Conservation (phyloP, 768 basidiomycete species). For the Termitomyces sp. region DNA sequence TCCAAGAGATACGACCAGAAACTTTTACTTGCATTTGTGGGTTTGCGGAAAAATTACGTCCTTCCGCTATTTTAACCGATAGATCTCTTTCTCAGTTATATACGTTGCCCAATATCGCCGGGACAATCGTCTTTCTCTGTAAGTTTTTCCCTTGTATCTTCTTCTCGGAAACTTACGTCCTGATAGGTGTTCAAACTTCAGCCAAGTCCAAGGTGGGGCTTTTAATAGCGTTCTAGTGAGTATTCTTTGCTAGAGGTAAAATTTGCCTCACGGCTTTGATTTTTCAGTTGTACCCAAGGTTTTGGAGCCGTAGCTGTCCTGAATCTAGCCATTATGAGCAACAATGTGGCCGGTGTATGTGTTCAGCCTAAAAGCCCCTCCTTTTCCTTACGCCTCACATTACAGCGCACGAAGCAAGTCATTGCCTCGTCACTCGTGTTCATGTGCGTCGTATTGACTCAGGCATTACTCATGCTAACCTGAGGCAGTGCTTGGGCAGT, state of each 20-base stretch:
- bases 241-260: neutral
- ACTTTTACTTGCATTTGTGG: conserved; percentile 37
- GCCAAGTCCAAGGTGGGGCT: conserved; percentile 39
- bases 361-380: neutral
- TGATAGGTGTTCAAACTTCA: conserved; percentile 32
- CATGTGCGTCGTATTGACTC: conserved; percentile 24
- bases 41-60: conserved; percentile 4
- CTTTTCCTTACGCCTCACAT: neutral
- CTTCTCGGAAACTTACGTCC: neutral
- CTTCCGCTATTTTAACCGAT: neutral
- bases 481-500: conserved; percentile 39
- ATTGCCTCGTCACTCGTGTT: conserved; percentile 44
- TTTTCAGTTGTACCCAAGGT: conserved; percentile 37
- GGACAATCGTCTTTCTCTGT: conserved; percentile 44
- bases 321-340: conserved; percentile 42
- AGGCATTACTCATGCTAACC: neutral
- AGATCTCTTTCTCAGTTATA: conserved; percentile 25
- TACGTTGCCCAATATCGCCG: conserved; percentile 43
- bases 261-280: neutral
- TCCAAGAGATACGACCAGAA: conserved; percentile 40
- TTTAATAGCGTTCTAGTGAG: conserved; percentile 45
- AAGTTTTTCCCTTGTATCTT: neutral
- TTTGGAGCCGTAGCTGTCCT: conserved; percentile 43
- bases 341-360: conserved; percentile 38
- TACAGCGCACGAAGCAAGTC: conserved; percentile 43